phyloP scores from a whole-genome alignment of 2,329 filamentous ascomycete species.

The Xylariales sp. region DNA sequence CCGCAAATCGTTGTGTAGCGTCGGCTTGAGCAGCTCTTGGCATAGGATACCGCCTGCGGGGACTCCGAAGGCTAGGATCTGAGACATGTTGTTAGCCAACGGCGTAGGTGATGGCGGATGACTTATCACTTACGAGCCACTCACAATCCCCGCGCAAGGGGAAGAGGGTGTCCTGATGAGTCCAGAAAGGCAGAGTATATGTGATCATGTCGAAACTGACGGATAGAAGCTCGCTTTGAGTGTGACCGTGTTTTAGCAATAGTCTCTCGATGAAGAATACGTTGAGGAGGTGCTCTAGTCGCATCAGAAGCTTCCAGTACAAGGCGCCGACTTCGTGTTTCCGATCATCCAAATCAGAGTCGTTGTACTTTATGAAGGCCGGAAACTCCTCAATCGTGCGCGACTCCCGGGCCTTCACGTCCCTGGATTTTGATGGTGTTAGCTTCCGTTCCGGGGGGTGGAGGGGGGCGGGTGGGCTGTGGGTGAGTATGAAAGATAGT shows the following conservation, averaged over 20 bases:
- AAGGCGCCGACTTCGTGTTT: conserved; percentile 49
- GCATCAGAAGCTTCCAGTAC: conserved; percentile 59
- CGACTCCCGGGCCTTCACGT: conserved; percentile 53
- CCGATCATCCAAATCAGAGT: conserved; percentile 53
- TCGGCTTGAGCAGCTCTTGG: conserved; percentile 60
- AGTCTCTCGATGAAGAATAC: conserved; percentile 69
- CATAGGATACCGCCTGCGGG: conserved; percentile 63
- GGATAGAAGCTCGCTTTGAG: conserved; percentile 55
- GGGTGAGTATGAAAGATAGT: neutral
- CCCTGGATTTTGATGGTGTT: conserved; percentile 40
- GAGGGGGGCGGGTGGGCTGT: too few relatives aligned
- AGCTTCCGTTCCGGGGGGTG: neutral
- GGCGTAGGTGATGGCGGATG: neutral
- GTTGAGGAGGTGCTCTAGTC: conserved; percentile 65
- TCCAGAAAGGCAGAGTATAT: conserved; percentile 60
- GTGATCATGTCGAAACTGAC: conserved; percentile 58
- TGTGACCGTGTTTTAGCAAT: conserved; percentile 58
- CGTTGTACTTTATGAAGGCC: conserved; percentile 53
- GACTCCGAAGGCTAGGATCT: conserved; percentile 62
- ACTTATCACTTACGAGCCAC: conserved; percentile 57
- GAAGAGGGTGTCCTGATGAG: conserved; percentile 59
- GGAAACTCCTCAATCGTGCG: conserved; percentile 52
- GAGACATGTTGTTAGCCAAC: neutral
- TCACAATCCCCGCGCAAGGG: conserved; percentile 59
- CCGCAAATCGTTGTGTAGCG: conserved; percentile 49